phyloP scores from a whole-genome alignment of 106 monocot genomes.

The Dactylorhiza incarnata region DNA sequence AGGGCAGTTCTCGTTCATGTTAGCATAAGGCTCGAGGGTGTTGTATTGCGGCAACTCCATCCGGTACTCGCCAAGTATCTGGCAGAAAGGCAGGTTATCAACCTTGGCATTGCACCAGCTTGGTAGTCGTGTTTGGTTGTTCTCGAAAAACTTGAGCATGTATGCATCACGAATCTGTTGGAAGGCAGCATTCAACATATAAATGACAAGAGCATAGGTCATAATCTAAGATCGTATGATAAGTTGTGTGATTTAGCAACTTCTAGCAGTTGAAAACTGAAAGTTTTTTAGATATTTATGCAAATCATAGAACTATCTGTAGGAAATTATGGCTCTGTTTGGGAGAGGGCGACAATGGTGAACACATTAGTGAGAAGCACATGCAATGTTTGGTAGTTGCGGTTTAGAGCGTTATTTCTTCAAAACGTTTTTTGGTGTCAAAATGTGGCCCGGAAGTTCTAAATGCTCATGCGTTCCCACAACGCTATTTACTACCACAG shows the following conservation, averaged over 20 bases:
- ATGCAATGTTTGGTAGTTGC: too few species aligned
- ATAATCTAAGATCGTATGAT: too few species aligned
- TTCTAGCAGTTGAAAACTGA: neutral
- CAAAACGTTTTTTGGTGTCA: too few species aligned
- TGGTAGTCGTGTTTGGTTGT: slow-evolving; percentile 55
- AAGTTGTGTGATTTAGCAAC: neutral
- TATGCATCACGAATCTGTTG: slow-evolving; percentile 91
- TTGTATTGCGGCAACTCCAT: slow-evolving; percentile 93
- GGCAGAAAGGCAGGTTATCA: slow-evolving; percentile 61
- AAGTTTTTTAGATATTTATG: neutral
- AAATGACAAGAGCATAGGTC: neutral
- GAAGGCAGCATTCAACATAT: neutral
- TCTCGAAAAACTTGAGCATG: slow-evolving; percentile 83
- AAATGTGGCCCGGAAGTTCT: too few species aligned
- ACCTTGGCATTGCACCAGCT: slow-evolving; percentile 60
- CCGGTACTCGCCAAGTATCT: slow-evolving; percentile 74
- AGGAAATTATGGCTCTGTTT: too few species aligned
- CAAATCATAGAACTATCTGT: too few species aligned
- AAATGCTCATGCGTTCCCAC: too few species aligned
- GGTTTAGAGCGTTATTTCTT: too few species aligned
- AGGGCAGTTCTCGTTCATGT: slow-evolving; percentile 94
- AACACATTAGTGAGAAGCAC: too few species aligned
- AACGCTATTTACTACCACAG: too few species aligned
- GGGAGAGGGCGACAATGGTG: too few species aligned
- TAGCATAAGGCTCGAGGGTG: slow-evolving; percentile 62